A percentile compares a stretch with the other conserved stretches of the same genome.
Conservation (phyloP, 2,329 filamentous ascomycete genomes). For the Blastomyces percursus region DNA sequence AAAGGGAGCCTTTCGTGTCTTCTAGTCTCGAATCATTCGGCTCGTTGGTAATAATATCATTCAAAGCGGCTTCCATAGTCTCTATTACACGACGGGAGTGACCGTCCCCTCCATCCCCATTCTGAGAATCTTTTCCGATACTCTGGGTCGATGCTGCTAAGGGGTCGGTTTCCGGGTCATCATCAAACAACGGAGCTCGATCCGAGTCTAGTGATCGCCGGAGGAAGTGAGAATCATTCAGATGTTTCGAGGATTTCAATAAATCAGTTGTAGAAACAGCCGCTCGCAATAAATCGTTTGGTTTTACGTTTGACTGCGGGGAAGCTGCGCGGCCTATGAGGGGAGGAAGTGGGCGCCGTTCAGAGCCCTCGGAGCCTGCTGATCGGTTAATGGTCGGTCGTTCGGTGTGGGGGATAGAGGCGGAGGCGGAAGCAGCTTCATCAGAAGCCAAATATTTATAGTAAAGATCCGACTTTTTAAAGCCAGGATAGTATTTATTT, state of each 20-base stretch:
- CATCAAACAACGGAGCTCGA: constrained; percentile 58
- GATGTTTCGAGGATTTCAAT: constrained; percentile 14
- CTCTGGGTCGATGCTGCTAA: constrained; percentile 70
- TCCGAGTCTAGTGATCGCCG: constrained; percentile 63
- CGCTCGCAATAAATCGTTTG: constrained; percentile 47
- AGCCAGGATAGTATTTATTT: constrained; percentile 65
- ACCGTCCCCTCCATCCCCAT: constrained; percentile 36
- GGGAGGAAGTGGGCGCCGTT: constrained; percentile 32
- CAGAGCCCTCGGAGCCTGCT: constrained; percentile 17
- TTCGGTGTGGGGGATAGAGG: constrained; percentile 14
- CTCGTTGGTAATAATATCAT: constrained; percentile 78
- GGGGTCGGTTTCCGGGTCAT: constrained; percentile 60
- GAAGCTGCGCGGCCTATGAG: constrained; percentile 40
- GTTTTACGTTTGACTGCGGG: constrained; percentile 36
- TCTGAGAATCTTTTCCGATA: constrained; percentile 59
- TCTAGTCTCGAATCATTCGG: constrained; percentile 52
- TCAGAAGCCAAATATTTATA: constrained; percentile 93
- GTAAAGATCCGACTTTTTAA: constrained; percentile 87
- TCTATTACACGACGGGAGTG: constrained; percentile 74
- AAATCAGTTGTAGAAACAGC: constrained; percentile 53
- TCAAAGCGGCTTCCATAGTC: constrained; percentile 85
- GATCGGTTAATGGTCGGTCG: constrained; percentile 6
- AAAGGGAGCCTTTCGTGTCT: constrained; percentile 28
- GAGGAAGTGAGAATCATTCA: constrained; percentile 36
- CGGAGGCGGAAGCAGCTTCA: constrained; percentile 40